phyloP scores from a whole-genome alignment of 192 early-diverging fungal species.

The Thamnidium elegans region DNA sequence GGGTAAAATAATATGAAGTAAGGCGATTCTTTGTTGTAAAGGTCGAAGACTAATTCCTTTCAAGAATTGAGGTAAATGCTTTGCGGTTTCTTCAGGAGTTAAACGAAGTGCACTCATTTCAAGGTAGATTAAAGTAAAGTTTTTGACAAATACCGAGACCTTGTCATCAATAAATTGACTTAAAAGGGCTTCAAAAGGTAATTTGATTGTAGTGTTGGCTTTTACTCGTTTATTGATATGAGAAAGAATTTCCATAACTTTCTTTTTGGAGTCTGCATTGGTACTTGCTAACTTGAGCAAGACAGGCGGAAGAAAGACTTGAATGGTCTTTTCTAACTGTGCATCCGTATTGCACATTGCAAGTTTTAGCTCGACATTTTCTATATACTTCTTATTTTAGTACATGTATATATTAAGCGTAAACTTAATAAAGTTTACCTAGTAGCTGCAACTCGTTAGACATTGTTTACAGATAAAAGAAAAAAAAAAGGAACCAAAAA shows the following conservation, averaged over 20 bases:
- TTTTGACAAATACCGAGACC: constrained; percentile 55
- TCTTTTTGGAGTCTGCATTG: constrained; percentile 39
- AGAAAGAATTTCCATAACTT: constrained; percentile 69
- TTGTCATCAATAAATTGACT: constrained; percentile 50
- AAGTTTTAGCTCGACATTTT: constrained; percentile 75
- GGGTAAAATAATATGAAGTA: constrained; percentile 66
- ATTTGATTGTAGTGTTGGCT: constrained; percentile 49
- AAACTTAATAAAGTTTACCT: constrained; percentile 11
- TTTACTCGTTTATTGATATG: constrained; percentile 88
- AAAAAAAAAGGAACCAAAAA: neutral
- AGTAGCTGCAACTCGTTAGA: constrained; percentile 31
- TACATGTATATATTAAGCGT: neutral
- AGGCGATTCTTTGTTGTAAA: constrained; percentile 52
- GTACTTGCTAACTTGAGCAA: constrained; percentile 64
- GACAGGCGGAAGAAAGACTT: constrained; percentile 64
- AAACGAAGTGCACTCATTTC: constrained; percentile 70
- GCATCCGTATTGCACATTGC: constrained; percentile 68
- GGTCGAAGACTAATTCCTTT: constrained; percentile 57
- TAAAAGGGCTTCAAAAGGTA: constrained; percentile 65
- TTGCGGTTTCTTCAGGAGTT: constrained; percentile 38
- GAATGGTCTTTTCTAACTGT: constrained; percentile 59
- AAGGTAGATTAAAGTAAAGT: constrained; percentile 83
- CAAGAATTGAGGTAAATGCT: constrained; percentile 60
- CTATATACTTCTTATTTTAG: constrained; percentile 29
- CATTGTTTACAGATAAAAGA: constrained; percentile 10